Evolutionary conservation across 345 rosid species (phyloP), one percentile per base, ranked within the genome.

Genomic region (Citrus glauca): DNA sequence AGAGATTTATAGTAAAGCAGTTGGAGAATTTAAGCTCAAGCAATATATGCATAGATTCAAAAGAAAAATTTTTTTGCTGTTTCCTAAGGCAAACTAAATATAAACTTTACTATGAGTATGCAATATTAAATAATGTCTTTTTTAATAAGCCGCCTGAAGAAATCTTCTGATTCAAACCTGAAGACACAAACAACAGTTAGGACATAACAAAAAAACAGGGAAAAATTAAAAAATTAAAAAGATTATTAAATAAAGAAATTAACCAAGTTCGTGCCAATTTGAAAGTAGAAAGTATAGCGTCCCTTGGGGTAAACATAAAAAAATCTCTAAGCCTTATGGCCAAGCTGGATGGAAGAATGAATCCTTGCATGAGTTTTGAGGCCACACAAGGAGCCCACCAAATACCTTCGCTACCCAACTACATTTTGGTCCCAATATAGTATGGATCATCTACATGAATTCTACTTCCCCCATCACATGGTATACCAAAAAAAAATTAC

Each of bases 81-180:
- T 50, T 37, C 64, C 59, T 24, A 63, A 70, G 62, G 62, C 7
- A 72, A 17, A 80, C 9, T 19, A n/a, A 50, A 77, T 32, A 69
- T 20, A 65, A 88, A n/a, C n/a, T 97, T 89, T 87, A 96, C 99
- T 67, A 81, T 66, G 90, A 77, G 83, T 88, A 94, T 61, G 98
- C 98, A 77, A 90, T 5, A 84, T 90, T 83, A 80, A 96, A 96
- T 66, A 96, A 28, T 28, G 82, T 89, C 86, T 84, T 84, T 74
- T 83, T 91, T 71, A 91, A 25, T 55, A 85, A 76, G 73, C 98
- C 87, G 60, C 98, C 98, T 6, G 87, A 84, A 76, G 92, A 82
- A 73, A 96, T 85, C 89, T 92, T 96, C 87, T 92, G 97, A 56
- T 82, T 88, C 81, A 96, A 87, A 83, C 98, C 98, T 96, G 86